Percentiles rank a stretch among this genome's conserved stretches.
phyloP scores from a whole-genome alignment of 2,329 filamentous ascomycete genomes.

The Stromatinia cepivora region DNA sequence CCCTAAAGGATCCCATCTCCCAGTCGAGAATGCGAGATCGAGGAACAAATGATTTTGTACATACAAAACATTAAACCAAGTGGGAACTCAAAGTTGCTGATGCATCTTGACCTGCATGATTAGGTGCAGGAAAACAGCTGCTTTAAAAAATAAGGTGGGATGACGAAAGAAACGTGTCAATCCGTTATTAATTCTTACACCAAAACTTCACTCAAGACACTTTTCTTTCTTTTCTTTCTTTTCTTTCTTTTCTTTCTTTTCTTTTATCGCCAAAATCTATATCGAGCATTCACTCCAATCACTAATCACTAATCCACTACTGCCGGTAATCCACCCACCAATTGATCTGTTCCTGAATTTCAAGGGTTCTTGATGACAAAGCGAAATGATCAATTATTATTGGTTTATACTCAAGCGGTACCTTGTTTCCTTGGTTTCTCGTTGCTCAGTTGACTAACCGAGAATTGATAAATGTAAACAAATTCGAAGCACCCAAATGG shows the following conservation, averaged over 20 bases:
- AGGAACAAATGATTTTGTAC: constrained; percentile 11
- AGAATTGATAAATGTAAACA: constrained; percentile 18
- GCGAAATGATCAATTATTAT: fast-evolving
- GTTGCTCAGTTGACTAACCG: constrained; percentile 13
- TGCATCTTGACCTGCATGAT: constrained; percentile 18
- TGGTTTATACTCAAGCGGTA: neutral
- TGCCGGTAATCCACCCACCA: neutral
- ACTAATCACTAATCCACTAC: neutral
- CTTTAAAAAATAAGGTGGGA: neutral
- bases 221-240: no score
- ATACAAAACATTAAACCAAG: constrained; percentile 7
- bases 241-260: no score
- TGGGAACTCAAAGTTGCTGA: constrained; percentile 1
- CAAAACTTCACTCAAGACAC: neutral
- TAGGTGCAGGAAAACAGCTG: neutral
- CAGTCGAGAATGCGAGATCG: neutral
- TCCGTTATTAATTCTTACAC: neutral
- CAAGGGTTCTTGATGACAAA: constrained; percentile 4
- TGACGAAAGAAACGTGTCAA: constrained; percentile 17
- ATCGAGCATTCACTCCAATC: constrained; percentile 15
- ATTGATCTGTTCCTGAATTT: constrained; percentile 19
- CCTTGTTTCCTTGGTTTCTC: constrained; percentile 3
- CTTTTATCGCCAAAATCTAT: constrained; percentile 8
- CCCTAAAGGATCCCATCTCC: neutral
- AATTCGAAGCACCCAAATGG: constrained; percentile 3